Conservation (phyloP, 768 basidiomycete species). For the Phlegmacium glaucopus region DNA sequence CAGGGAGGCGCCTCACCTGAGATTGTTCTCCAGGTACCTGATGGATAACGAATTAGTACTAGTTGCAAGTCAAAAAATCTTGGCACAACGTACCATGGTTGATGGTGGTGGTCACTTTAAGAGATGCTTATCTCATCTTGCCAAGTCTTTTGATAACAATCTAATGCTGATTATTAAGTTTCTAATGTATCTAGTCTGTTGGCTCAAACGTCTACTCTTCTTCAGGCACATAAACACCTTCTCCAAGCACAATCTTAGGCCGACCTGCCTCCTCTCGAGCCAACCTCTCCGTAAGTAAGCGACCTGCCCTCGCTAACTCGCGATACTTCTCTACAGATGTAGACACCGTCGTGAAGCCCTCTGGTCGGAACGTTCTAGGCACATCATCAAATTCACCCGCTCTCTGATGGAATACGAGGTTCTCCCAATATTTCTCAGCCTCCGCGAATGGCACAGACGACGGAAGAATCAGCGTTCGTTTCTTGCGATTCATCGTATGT, state of each 20-base stretch:
- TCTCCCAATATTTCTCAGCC: constrained; percentile 44
- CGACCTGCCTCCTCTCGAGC: constrained; percentile 35
- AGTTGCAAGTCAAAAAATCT: constrained; percentile 7
- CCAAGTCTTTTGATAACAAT: too few species aligned
- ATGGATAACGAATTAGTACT: constrained; percentile 6
- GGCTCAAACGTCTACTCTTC: too few species aligned
- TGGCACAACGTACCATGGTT: constrained; percentile 19
- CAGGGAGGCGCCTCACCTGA: constrained; percentile 17
- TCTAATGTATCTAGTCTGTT: too few species aligned
- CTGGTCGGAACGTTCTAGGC: constrained; percentile 24
- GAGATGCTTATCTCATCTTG: too few species aligned
- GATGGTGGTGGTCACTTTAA: background rate
- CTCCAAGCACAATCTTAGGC: constrained; percentile 42
- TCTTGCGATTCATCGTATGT: constrained; percentile 38
- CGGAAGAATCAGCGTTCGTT: constrained; percentile 46
- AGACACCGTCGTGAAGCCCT: constrained; percentile 33
- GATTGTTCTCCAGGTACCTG: constrained; percentile 13
- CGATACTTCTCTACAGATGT: constrained; percentile 38
- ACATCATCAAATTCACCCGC: constrained; percentile 16
- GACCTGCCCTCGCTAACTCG: constrained; percentile 43
- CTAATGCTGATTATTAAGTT: too few species aligned
- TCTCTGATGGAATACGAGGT: constrained; percentile 38
- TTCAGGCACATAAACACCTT: constrained; percentile 10
- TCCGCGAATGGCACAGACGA: constrained; percentile 39
- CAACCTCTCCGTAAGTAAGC: constrained; percentile 34